Evolutionary conservation across 352 stramenopile genomes (phyloP), one percentile per base, ranked within the genome.

Genomic region (Phytophthora boehmeriae): DNA sequence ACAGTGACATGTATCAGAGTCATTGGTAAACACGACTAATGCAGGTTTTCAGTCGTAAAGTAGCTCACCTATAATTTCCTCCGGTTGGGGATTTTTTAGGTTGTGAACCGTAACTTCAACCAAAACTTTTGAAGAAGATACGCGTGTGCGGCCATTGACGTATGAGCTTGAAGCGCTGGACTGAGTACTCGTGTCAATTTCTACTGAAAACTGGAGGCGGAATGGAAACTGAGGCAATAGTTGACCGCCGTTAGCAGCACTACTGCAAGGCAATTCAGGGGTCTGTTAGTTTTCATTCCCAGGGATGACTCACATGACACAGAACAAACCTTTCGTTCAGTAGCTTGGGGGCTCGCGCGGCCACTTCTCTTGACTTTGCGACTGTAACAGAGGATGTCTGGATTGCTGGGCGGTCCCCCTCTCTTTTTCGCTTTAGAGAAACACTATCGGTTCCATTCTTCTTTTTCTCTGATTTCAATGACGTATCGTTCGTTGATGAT

Each of bases 81-180:
- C 66, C n/a, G 46, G 22, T 27, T 73, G 66, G 11, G 61, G 38
- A 39, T 53, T 78, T 55, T 83, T 89, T 25, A 85, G 35, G 25
- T 92, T 92, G 52, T 92, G 81, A 13, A 90, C 80, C 16, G 54
- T 83, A 27, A 92, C 78, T 61, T 92, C 86, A 5, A 92, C 54
- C 8, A 69, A 54, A n/a, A 57, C 49, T 41, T 73, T 73, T 8
- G 59, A 55, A 20, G 42, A 25, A 4, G 50, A 4, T 14, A 59
- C 32, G 36, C 48, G 47, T 48, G 22, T 19, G 34, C 27, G 64
- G 17, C 19, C 35, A 42, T 51, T 58, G 39, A 23, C 53, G 44
- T 19, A 55, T 17, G 20, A 25, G 20, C 20, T 62, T 17, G 52
- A 47, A 38, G 11, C 27, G 19, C 49, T 55, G 3, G 22, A 46